Evolutionary conservation across 1,284 basidiomycete genomes (phyloP).

Genomic region (Sphagnurus paluster): DNA sequence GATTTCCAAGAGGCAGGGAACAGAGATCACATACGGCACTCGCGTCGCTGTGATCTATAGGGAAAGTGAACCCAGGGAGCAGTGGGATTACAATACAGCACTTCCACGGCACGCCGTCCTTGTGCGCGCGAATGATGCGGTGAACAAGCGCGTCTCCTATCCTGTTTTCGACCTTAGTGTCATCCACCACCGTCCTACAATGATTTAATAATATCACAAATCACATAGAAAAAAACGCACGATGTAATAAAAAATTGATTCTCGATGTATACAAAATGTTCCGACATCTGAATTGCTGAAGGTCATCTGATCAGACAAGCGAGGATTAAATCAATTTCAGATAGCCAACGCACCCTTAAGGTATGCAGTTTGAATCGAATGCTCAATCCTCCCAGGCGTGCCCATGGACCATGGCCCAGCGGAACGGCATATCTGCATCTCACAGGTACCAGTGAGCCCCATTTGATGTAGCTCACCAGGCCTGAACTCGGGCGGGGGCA

Average conservation of each 20-base stretch:
- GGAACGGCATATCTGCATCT: slow-evolving; percentile 95
- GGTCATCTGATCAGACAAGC: slow-evolving; percentile 3
- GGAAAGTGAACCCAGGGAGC: slow-evolving; percentile 92
- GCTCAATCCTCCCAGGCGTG: slow-evolving; percentile 83
- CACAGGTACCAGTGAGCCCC: slow-evolving; percentile 93
- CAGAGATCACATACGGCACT: slow-evolving; percentile 65
- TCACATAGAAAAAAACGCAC: slow-evolving; percentile 39
- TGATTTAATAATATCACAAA: slow-evolving; percentile 1
- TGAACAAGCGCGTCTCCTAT: slow-evolving; percentile 95
- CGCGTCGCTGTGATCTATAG: slow-evolving; percentile 91
- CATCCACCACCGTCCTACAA: slow-evolving; percentile 81
- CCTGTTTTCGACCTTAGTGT: slow-evolving; percentile 87
- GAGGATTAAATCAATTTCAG: background rate
- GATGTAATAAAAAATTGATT: slow-evolving; percentile 99
- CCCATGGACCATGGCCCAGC: slow-evolving; percentile 97
- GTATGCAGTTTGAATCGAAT: slow-evolving; percentile 95
- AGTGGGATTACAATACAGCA: slow-evolving; percentile 94
- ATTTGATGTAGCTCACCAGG: slow-evolving; percentile 78
- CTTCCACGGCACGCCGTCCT: slow-evolving; percentile 83
- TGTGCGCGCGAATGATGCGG: slow-evolving; percentile 89
- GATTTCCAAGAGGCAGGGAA: slow-evolving; percentile 3
- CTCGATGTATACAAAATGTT: slow-evolving; percentile 93
- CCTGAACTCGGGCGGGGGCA: slow-evolving; percentile 93
- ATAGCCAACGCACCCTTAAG: slow-evolving; percentile 72
- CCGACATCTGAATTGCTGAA: slow-evolving; percentile 90